Conservation (phyloP, 441 rosid species). For the Syzygium syzygioides region DNA sequence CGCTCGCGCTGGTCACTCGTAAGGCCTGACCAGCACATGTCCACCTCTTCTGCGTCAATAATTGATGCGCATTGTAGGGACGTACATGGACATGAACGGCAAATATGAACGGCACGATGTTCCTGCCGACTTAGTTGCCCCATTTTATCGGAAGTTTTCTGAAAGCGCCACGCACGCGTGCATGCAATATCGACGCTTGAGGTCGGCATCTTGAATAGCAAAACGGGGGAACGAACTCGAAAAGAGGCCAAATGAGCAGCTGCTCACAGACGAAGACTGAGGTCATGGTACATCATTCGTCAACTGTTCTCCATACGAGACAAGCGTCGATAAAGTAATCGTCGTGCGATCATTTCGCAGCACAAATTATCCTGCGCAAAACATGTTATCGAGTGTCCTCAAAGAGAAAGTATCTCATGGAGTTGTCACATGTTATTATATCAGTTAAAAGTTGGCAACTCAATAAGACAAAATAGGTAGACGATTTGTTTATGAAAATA, state of each 20-base stretch:
- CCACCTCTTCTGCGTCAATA: not conserved
- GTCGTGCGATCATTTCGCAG: not conserved
- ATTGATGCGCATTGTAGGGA: not conserved
- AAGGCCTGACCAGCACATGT: not conserved
- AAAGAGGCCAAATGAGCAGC: not conserved
- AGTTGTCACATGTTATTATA: not conserved
- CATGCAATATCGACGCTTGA: not conserved
- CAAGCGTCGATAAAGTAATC: not conserved
- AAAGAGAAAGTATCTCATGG: not conserved
- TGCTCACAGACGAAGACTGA: not conserved
- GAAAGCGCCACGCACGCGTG: not conserved
- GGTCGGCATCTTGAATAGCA: not conserved
- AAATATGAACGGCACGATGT: no score
- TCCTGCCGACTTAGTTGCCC: not conserved
- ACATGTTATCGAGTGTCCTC: not conserved
- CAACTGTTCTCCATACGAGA: not conserved
- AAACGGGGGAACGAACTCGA: not conserved
- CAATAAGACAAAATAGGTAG: not conserved
- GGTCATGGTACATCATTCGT: not conserved
- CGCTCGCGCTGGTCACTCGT: not conserved
- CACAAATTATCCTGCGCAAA: not conserved
- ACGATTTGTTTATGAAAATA: no score
- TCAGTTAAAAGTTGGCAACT: not conserved
- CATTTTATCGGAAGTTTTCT: not conserved
- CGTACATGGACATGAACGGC: not conserved